Evolutionary conservation across 495 filamentous ascomycete species (phyloP), one percentile per base, ranked within the genome.

Genomic region (Xylaria intraflava): DNA sequence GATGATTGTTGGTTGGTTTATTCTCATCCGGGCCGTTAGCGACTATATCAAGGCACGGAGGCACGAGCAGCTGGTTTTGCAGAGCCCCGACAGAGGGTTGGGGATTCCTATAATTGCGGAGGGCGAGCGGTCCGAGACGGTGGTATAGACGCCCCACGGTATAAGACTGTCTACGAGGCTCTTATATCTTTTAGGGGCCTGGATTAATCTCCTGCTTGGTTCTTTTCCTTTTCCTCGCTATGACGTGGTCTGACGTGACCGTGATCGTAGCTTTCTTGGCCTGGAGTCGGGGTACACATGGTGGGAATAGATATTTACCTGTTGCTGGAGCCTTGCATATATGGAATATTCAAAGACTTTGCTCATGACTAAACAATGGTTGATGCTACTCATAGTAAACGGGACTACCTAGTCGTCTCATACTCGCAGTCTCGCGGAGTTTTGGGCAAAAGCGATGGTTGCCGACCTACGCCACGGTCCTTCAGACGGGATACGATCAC

Each of bases 1-100:
- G 52, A 98, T 98, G 93, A 87, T 98, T 69, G 86, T 96, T 12
- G 93, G 93, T 2, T 98, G 93, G 93, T 97, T 97, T 59, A 89
- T 98, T 46, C 70, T 98, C 48, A 97, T 98, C 55, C 79, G 88
- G 62, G 81, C 89, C 12, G 85, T 96, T 43, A 88, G 84, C 63
- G 90, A 96, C 62, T 97, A 90, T 67, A 69, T 97, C 42, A 83
- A 82, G 51, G 92, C 89, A 40, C 77, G 91, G 63, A 81, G 86
- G 62, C 94, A 96, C 67, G 92, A 97, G 73, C 86, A 90, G 64
- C 75, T 98, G 40, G 89, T 98, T 7, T 67, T 96, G 58, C 90
- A 95, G 67, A 96, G 91, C 66, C 93, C 94, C 6, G 93, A 96
- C 57, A 80, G 93, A 39, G 93, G 94, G 10, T 72, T 97, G 39